Base-by-base conservation (phyloP, 257 asterid species). In the Ajuga chamaepitys region DNA sequence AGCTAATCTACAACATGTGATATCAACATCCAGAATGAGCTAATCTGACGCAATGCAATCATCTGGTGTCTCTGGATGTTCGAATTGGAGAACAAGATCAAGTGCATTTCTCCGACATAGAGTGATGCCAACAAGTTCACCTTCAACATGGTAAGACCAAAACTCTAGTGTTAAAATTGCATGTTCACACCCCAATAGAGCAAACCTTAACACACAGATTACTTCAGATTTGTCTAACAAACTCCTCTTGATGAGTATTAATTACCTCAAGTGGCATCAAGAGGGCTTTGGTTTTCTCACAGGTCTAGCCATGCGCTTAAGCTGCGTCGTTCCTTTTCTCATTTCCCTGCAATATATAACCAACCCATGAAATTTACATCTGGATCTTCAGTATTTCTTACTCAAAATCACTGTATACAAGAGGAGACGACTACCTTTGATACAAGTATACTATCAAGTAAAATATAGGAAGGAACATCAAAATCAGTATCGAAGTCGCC, bases 401-500 rank as follows among this genome's bases (percentile, higher is more conserved):
- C 17, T 32, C 10, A 9, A 59, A 45, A 18, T 41, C 40, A n/a
- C 20, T 20, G 22, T 25, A 45, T 8, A 48, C 37, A 45, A 61
- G 74, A 67, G 53, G 28, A 51, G 69, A 75, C 40, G n/a, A 16
- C 58, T 77, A 91, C 97, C 91, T 87, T 77, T 79, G 95, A 62
- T 78, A 79, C 75, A 91, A 63, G 81, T 81, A 88, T 17, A 83
- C 95, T 35, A 88, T 74, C 66, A 75, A 17, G 81, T 88, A 88
- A 74, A 85, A 92, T 70, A 88, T 55, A 24, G 98, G 98, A 56
- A 88, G 95, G 84, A 92, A 81, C 88, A 92, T 81, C 86, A 88
- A 34, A 64, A 79, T 74, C 80, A 92, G 70, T 62, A 92, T 48
- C 21, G 98, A 83, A 56, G 75, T 74, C 32, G 92, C 93, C 78